Base-by-base conservation (phyloP, 2,329 filamentous ascomycete species). In the Fusarium oligoseptatum region DNA sequence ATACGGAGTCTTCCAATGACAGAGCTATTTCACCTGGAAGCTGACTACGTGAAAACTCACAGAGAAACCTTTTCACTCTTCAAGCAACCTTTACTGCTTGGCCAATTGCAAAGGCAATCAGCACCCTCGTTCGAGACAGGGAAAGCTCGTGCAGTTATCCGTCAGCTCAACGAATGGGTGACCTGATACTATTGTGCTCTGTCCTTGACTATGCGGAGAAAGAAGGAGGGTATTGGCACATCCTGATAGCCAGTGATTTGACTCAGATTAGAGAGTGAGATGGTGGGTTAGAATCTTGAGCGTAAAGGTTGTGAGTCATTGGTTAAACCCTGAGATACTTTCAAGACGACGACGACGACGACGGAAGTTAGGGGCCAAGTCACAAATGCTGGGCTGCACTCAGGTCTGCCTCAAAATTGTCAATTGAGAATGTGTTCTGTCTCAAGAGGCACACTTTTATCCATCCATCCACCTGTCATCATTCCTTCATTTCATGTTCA, bases 81-180 rank as follows among this genome's bases (percentile, higher is more conserved):
- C 58, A 61, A 22, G 56, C 56, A 5, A 58, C 56, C 3, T 58
- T 58, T 27, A 58, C 56, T 1, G 56, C 56, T 14, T 58, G 56
- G 56, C 56, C 56, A 9, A 39, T 58, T 36, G 39, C 39, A 34
- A 45, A 32, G 15, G 58, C 39, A 5, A 61, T 61, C 9, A 27
- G 29, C n/a, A 41, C 24, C 9, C 6, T 60, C n/a, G 22, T 43
- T 15, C 5, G n/a, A 14, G 7, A n/a, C 9, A 2, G 4, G 5
- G 1, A 1, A n/a, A 36, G 20, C 1, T 1, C 22, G 0, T 12
- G 17, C 2, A 12, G 3, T 1, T 15, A 2, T 7, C 22, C 10
- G 22, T n/a, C 34, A 4, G 34, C 12, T 39, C 56, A 41, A 27
- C 14, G 15, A n/a, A 39, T 41, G 20, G 9, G 11, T n/a, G 22